Percentiles rank a stretch among this genome's conserved stretches.
phyloP scores from a whole-genome alignment of 371 early-diverging fungal genomes.

The Amoeboaphelidium protococcarum region DNA sequence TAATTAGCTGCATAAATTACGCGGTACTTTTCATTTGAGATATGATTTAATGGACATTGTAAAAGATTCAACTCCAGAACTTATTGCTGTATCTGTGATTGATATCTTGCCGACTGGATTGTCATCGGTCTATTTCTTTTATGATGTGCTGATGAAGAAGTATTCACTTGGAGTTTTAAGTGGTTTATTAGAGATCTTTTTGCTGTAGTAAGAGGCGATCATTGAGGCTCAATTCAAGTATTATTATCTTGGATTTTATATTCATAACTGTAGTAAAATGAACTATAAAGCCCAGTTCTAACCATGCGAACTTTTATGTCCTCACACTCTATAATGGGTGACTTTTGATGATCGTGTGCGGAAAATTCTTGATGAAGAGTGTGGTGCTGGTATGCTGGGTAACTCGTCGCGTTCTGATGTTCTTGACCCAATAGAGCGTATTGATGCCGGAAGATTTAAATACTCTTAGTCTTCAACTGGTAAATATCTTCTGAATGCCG shows the following conservation, averaged over 20 bases:
- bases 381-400: too few relatives aligned
- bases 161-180: slow-evolving; percentile 56
- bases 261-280: slow-evolving; percentile 74
- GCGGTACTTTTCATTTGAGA: neutral
- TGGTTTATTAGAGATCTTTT: slow-evolving; percentile 43
- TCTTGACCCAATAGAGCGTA: too few relatives aligned
- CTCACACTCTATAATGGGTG: neutral
- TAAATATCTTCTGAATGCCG: too few relatives aligned
- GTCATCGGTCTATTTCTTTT: slow-evolving; percentile 77
- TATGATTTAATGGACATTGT: neutral
- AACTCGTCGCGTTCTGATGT: too few relatives aligned
- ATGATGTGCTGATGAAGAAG: slow-evolving; percentile 46
- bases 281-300: slow-evolving; percentile 60
- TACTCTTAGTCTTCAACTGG: too few relatives aligned
- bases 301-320: slow-evolving; percentile 39
- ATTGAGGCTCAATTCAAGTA: slow-evolving; percentile 17
- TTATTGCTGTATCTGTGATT: slow-evolving; percentile 64
- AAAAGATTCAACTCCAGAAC: slow-evolving; percentile 3
- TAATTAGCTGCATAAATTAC: too few relatives aligned
- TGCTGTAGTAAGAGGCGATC: slow-evolving; percentile 16
- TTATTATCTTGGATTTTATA: slow-evolving; percentile 72
- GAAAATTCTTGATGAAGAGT: neutral
- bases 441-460: too few relatives aligned
- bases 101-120: slow-evolving; percentile 68
- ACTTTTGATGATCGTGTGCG: neutral